Conservation (phyloP, 2,329 filamentous ascomycete species). For the Coniosporium uncinatum region DNA sequence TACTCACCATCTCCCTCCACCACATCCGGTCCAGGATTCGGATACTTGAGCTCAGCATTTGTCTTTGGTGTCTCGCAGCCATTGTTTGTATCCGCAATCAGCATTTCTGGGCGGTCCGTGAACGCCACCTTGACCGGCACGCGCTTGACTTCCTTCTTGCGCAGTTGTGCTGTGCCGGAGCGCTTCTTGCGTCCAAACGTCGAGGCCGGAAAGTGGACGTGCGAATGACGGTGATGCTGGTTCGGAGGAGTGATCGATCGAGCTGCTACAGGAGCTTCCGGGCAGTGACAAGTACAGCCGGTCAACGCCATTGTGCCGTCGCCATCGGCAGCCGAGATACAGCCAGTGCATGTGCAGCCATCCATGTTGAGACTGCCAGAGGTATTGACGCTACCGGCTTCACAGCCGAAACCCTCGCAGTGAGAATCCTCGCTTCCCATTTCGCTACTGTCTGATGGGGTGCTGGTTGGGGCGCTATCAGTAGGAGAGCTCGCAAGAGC, state of each 20-base stretch:
- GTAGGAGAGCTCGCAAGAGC: too few species aligned
- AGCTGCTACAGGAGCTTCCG: background rate
- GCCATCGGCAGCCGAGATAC: background rate
- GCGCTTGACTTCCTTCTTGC: slow-evolving; percentile 12
- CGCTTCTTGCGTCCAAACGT: background rate
- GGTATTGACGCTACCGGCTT: background rate
- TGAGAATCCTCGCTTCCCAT: background rate
- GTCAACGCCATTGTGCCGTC: background rate
- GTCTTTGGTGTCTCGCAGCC: slow-evolving; percentile 28
- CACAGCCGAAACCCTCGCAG: background rate
- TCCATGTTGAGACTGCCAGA: background rate
- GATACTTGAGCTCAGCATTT: slow-evolving; percentile 34
- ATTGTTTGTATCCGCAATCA: slow-evolving; percentile 29
- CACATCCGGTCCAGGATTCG: slow-evolving; percentile 34
- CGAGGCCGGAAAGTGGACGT: background rate
- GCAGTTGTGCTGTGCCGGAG: slow-evolving; percentile 8
- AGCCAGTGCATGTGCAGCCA: background rate
- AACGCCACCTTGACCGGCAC: slow-evolving; percentile 25
- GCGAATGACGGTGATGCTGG: background rate
- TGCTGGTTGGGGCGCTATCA: background rate
- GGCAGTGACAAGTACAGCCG: background rate
- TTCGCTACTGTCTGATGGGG: background rate
- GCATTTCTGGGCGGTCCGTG: slow-evolving; percentile 30
- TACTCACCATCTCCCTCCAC: slow-evolving; percentile 36
- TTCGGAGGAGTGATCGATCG: background rate